Base-by-base conservation (phyloP, 2,329 filamentous ascomycete species). In the Aureobasidium leucospermi region DNA sequence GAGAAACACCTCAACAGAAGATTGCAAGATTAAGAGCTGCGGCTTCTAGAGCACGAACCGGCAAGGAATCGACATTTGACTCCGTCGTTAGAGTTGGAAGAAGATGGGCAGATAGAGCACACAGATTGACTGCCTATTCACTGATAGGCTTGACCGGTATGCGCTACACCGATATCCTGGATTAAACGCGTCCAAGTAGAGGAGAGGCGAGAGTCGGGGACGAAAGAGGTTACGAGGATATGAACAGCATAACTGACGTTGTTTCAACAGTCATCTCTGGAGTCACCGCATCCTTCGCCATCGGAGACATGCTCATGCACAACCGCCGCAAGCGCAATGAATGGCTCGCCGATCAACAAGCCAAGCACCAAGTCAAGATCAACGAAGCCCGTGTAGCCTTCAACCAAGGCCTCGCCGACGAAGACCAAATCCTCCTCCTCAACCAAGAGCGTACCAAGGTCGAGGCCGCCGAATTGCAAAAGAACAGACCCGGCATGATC, bases 261-360 rank as follows among this genome's bases (percentile, higher is more conserved):
- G 10, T 34, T 11, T 15, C 46, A 43, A 36, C 69, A 81, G 85
- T 84, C 61, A 74, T 86, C 62, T 78, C 80, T 55, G 82, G 78
- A 65, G 79, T 81, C 43, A 79, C 87, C 46, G 84, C 84, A 39
- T 78, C 82, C 41, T 86, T 86, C 69, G 84, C 85, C 9, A 78
- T 86, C 64, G 79, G 82, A 61, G 85, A 86, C 67, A 82, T 88
- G 77, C 78, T 87, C 60, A 72, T 86, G 61, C 85, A 87, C 74
- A 88, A 88, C 71, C 81, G 85, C 59, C 78, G 81, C 61, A 85
- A 86, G 75, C 78, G 81, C 60, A 78, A 78, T 39, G 81, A 86
- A 63, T 88, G 80, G 77, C 78, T 85, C 63, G 79, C 74, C 46
- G 73, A 79, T 62, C 74, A 85, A 67, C 74, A 80, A 65, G 73